phyloP scores from a whole-genome alignment of 2,329 filamentous ascomycete species.

The Ophiocordyceps sinensis region DNA sequence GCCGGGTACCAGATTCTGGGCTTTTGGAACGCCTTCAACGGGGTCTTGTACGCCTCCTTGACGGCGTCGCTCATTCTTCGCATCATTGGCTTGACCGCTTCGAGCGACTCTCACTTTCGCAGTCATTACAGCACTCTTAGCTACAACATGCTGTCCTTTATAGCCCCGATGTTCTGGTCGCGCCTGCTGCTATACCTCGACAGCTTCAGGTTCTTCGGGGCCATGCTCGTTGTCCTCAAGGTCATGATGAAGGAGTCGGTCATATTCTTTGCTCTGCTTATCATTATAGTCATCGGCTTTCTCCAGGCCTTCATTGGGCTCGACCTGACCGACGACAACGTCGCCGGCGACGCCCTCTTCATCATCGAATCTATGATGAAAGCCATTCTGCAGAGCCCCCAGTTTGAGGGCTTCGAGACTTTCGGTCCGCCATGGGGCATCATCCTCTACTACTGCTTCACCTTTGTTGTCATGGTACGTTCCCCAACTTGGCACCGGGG shows the following conservation, averaged over 20 bases:
- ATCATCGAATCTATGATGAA: constrained; percentile 77
- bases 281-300: constrained; percentile 74
- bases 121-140: constrained; percentile 60
- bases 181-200: constrained; percentile 86
- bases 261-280: constrained; percentile 87
- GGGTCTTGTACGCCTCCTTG: constrained; percentile 64
- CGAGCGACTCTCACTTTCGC: constrained; percentile 28
- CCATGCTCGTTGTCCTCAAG: constrained; percentile 94
- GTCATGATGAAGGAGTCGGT: constrained; percentile 89
- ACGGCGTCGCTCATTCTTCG: constrained; percentile 66
- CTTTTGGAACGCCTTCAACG: constrained; percentile 97
- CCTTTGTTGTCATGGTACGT: constrained; percentile 84
- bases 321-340: constrained; percentile 64
- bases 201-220: constrained; percentile 87
- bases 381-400: constrained; percentile 79
- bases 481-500: not conserved
- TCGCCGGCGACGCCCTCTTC: constrained; percentile 53
- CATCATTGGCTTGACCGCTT: constrained; percentile 59
- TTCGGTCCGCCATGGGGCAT: constrained; percentile 90
- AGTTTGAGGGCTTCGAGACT: constrained; percentile 76
- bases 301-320: constrained; percentile 89
- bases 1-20: constrained; percentile 81
- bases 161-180: constrained; percentile 93
- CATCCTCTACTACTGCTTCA: constrained; percentile 94
- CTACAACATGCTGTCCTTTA: constrained; percentile 90